Evolutionary conservation across 2,329 filamentous ascomycete species (phyloP), one percentile per base, ranked within the genome.

Genomic region (Alternaria viburni): DNA sequence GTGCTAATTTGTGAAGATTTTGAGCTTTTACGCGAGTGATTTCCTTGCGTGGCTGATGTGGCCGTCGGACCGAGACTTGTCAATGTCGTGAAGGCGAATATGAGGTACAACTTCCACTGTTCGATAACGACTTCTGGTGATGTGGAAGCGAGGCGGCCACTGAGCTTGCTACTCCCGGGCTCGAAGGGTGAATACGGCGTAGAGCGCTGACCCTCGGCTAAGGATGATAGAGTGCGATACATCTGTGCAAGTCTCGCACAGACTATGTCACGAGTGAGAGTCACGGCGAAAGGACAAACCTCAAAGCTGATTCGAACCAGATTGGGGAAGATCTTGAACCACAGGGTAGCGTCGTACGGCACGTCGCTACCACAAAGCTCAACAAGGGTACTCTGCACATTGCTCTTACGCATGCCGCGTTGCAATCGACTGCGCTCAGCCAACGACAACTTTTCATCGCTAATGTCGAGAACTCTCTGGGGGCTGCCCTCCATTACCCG

Each of bases 251-350:
- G 90, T 61, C 96, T 89, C 68, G 95, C 93, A 80, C 95, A 98
- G 46, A 99, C 92, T 61, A 97, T 88, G 74, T 98, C 95, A 62
- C 96, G 88, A 25, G 93, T 93, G 51, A 98, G 88, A 0, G 93
- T 94, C 32, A 98, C 92, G 3, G 95, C 93, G 72, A 97, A 94
- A 0, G 93, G 92, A 72, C 95, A 99, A 62, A 91, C 91, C 69
- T 97, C 93, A 74, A 93, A 96, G 62, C 93, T 93, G 69, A 97
- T 91, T 11, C 93, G 89, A 60, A 99, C 92, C 30, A 99, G 86
- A 74, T 97, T 98, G 4, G 96, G 96, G 74, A 99, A 99, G 17
- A 98, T 91, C 76, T 98, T 99, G 82, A 96, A 96, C 96, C 96
- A 99, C 12, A 99, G 83, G 0, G 94, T 97, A 3, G 93, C 91